phyloP scores from a whole-genome alignment of 495 filamentous ascomycete genomes.

The Neurospora sp. region DNA sequence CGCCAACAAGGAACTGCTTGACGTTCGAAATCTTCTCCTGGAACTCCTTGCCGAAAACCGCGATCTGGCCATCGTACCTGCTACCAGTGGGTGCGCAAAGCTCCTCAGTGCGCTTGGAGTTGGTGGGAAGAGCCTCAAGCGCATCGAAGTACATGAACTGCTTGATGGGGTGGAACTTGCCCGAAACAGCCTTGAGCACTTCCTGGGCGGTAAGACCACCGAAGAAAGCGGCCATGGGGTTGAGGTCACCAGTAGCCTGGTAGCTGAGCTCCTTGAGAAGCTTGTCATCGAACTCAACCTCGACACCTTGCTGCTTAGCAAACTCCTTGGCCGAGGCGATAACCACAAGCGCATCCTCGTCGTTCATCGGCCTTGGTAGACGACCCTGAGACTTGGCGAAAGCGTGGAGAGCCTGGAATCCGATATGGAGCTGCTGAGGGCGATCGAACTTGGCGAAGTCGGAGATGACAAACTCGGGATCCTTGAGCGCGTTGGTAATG shows the following conservation, averaged over 20 bases:
- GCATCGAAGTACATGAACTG: constrained; percentile 98
- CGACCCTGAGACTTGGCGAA: constrained; percentile 64
- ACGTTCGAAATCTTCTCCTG: constrained; percentile 87
- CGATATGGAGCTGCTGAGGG: constrained; percentile 81
- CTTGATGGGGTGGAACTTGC: constrained; percentile 87
- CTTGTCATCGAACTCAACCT: constrained; percentile 82
- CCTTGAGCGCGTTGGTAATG: constrained; percentile 62
- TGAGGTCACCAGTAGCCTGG: constrained; percentile 89
- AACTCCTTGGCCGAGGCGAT: constrained; percentile 61
- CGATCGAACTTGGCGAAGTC: constrained; percentile 98
- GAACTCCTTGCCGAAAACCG: constrained; percentile 87
- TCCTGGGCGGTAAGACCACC: constrained; percentile 94
- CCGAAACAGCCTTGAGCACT: constrained; percentile 92
- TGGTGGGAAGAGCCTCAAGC: constrained; percentile 80
- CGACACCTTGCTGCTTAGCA: constrained; percentile 57
- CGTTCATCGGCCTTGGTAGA: constrained; percentile 73
- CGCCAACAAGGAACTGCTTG: constrained; percentile 88
- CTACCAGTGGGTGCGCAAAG: constrained; percentile 70
- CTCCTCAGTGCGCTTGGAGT: constrained; percentile 67
- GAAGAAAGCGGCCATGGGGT: constrained; percentile 88
- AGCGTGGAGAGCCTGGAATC: constrained; percentile 82
- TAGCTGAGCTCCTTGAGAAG: constrained; percentile 87
- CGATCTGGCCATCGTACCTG: constrained; percentile 95
- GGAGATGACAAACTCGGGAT: constrained; percentile 81
- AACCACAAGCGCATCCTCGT: constrained; percentile 72